A percentile compares a stretch with the other conserved stretches of the same genome.
Conservation (phyloP, 495 filamentous ascomycete genomes). For the Penicillium waksmanii region DNA sequence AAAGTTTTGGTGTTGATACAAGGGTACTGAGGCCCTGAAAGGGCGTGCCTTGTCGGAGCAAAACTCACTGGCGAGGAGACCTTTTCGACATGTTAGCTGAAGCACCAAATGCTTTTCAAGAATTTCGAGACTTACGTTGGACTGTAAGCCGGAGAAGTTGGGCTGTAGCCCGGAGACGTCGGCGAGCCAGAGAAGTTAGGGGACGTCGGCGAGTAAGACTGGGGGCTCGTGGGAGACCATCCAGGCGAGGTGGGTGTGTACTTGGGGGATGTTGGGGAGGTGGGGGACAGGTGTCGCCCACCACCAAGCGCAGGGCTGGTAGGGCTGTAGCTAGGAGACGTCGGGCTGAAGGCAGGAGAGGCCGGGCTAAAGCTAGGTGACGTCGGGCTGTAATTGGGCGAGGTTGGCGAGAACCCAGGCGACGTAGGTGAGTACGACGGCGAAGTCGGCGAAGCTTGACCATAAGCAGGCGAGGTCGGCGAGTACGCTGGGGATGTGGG, state of each 20-base stretch:
- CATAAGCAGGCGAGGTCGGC: constrained; percentile 74
- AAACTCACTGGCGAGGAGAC: constrained; percentile 53
- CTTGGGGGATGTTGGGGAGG: constrained; percentile 67
- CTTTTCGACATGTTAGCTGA: constrained; percentile 38
- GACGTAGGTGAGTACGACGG: constrained; percentile 84
- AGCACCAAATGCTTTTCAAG: background rate
- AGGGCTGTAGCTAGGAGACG: constrained; percentile 68
- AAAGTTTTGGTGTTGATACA: constrained; percentile 47
- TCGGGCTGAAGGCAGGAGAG: constrained; percentile 60
- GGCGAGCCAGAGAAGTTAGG: constrained; percentile 68
- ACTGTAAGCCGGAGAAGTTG: constrained; percentile 55
- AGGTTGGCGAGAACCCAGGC: constrained; percentile 80
- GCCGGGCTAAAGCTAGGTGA: constrained; percentile 66
- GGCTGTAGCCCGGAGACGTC: constrained; percentile 61
- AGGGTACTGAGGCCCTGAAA: constrained; percentile 35
- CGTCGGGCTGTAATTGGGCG: constrained; percentile 64
- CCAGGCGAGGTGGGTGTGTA: constrained; percentile 77
- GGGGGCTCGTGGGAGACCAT: constrained; percentile 69
- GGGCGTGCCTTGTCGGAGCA: constrained; percentile 24
- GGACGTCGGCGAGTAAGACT: constrained; percentile 77
- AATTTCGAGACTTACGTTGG: constrained; percentile 40
- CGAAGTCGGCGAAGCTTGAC: constrained; percentile 65
- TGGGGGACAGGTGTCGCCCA: constrained; percentile 62
- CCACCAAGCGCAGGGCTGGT: constrained; percentile 64
- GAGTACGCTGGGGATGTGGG: constrained; percentile 83